These are phyloP conservation scores for Saccharomycopsis sp. DNA, from an alignment of 805 yeast genomes.

Conservation along the genomic window DNA sequence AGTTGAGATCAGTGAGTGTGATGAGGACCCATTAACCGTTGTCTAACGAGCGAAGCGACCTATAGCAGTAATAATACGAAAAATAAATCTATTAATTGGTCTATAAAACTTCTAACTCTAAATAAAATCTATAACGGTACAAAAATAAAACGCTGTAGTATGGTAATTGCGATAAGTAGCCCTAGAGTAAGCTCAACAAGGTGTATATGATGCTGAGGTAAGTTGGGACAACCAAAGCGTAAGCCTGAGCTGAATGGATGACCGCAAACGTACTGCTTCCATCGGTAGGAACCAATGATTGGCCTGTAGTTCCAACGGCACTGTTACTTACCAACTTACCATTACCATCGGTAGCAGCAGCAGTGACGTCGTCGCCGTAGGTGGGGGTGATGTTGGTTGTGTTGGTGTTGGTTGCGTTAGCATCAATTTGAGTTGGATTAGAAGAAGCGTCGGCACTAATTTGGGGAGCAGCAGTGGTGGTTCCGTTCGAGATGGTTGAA, in stretches of 20 bases:
- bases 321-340: not conserved
- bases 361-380: not conserved
- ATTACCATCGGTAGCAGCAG: not conserved
- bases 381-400: conserved; percentile 19
- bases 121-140: too few species aligned
- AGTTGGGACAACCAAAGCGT: not conserved
- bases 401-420: conserved; percentile 13
- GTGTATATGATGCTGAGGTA: too few species aligned
- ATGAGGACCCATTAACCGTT: conserved; percentile 66
- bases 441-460: conserved; percentile 11
- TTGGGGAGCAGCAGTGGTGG: not conserved
- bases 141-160: too few species aligned
- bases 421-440: too few species aligned
- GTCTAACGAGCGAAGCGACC: too few species aligned
- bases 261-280: too few species aligned
- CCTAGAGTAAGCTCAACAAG: too few species aligned
- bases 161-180: too few species aligned
- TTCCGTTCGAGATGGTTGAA: not conserved
- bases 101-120: too few species aligned
- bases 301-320: not conserved
- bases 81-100: too few species aligned
- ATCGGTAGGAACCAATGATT: not conserved
- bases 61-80: too few species aligned
- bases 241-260: too few species aligned
- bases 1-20: conserved; percentile 46